phyloP scores from a whole-genome alignment of 352 stramenopile species.

The Bremia lactucae region DNA sequence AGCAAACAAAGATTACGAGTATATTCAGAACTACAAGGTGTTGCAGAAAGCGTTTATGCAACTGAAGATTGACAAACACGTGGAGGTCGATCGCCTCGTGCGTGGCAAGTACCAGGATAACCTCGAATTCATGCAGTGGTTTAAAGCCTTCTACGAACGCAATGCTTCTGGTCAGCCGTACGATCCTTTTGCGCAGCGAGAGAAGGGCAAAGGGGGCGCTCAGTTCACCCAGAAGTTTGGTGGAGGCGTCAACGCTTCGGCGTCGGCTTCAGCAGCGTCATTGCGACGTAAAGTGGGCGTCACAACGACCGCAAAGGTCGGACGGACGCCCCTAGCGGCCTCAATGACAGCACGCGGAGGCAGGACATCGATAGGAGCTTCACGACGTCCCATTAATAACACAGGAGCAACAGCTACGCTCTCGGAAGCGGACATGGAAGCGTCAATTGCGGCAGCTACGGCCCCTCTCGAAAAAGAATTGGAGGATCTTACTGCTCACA shows the following conservation, averaged over 20 bases:
- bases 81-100: conserved; percentile 97
- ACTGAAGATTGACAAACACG: conserved; percentile 91
- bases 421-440: conserved; percentile 17
- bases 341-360: conserved; percentile 13
- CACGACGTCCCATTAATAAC: conserved; percentile 26
- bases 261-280: conserved; percentile 12
- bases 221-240: conserved; percentile 70
- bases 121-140: conserved; percentile 99
- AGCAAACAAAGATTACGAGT: conserved; percentile 96
- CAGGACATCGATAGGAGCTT: conserved; percentile 16
- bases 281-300: conserved; percentile 33
- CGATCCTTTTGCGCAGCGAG: conserved; percentile 86
- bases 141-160: conserved; percentile 89
- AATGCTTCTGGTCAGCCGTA: conserved; percentile 86
- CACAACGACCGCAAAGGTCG: conserved; percentile 19
- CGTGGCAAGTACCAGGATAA: conserved; percentile 99
- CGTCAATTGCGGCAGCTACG: conserved; percentile 22
- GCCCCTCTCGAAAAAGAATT: conserved; percentile 60
- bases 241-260: conserved; percentile 5
- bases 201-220: conserved; percentile 90
- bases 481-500: conserved; percentile 52
- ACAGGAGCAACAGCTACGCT: conserved; percentile 6
- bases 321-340: conserved; percentile 36
- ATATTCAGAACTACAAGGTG: conserved; percentile 99
- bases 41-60: conserved; percentile 95